A percentile compares a stretch with the other conserved stretches of the same genome.
These are phyloP conservation scores for Candida vaughaniae DNA, from an alignment of 805 yeast genomes.

Conservation along the genomic window DNA sequence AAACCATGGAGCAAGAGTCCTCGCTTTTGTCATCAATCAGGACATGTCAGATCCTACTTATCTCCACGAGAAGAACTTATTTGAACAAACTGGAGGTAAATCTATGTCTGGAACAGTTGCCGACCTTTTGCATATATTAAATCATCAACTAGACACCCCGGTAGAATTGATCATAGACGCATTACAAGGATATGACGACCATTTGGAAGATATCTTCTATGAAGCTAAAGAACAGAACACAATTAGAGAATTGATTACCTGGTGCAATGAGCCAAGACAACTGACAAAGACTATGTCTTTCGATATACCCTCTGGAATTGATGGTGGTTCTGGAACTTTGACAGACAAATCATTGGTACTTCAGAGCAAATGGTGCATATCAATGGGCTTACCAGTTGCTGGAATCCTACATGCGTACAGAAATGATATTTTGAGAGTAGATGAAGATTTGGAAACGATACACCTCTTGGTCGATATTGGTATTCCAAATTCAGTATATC, in stretches of 20 bases:
- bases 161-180: conserved; percentile 81
- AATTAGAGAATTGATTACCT: conserved; percentile 50
- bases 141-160: conserved; percentile 61
- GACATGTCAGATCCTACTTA: conserved; percentile 45
- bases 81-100: conserved; percentile 69
- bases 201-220: conserved; percentile 54
- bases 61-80: conserved; percentile 51
- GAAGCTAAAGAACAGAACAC: conserved; percentile 35
- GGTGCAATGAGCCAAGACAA: conserved; percentile 57
- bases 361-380: conserved; percentile 57
- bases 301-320: conserved; percentile 81
- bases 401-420: conserved; percentile 62
- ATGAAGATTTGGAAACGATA: conserved; percentile 44
- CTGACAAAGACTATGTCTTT: conserved; percentile 56
- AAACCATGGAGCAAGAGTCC: conserved; percentile 69
- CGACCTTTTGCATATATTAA: conserved; percentile 33
- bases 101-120: conserved; percentile 34
- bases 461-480: conserved; percentile 73
- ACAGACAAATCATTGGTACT: conserved; percentile 33
- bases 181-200: conserved; percentile 78
- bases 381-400: conserved; percentile 71
- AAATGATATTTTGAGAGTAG: conserved; percentile 41
- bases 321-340: conserved; percentile 71
- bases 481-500: conserved; percentile 57
- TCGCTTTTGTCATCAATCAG: conserved; percentile 45